These are phyloP conservation scores for Suhomyces sp. DNA, from an alignment of 805 yeast species.

Conservation along the genomic window DNA sequence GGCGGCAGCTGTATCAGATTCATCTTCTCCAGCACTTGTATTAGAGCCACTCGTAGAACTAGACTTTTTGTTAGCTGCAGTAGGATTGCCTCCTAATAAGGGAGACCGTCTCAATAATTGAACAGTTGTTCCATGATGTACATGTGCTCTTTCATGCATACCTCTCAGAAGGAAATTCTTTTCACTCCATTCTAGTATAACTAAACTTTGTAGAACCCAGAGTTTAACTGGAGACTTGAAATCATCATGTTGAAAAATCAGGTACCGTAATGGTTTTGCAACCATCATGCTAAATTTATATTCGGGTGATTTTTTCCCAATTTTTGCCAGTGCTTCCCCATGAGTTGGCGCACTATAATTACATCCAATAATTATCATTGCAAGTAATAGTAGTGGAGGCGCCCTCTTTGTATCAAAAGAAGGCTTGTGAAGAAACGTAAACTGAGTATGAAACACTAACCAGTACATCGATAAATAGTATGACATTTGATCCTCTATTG, in stretches of 20 bases:
- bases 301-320: constrained; percentile 27
- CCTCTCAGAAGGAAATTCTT: constrained; percentile 66
- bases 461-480: constrained; percentile 47
- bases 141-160: constrained; percentile 77
- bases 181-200: constrained; percentile 76
- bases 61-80: constrained; percentile 23
- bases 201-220: constrained; percentile 74
- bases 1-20: constrained; percentile 18
- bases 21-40: constrained; percentile 38
- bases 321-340: constrained; percentile 16
- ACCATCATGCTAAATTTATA: constrained; percentile 46
- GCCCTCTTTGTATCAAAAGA: constrained; percentile 51
- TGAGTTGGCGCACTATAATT: constrained; percentile 29
- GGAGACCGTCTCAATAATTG: constrained; percentile 77
- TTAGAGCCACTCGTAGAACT: constrained; percentile 23
- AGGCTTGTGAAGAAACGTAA: constrained; percentile 58
- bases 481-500: constrained; percentile 34
- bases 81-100: constrained; percentile 70
- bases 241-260: constrained; percentile 66
- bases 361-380: constrained; percentile 61
- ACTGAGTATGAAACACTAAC: constrained; percentile 59
- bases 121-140: constrained; percentile 85
- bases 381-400: constrained; percentile 49
- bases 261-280: constrained; percentile 63
- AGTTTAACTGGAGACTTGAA: constrained; percentile 75